Conservation (phyloP, 768 basidiomycete genomes). For the Amanita thiersii region DNA sequence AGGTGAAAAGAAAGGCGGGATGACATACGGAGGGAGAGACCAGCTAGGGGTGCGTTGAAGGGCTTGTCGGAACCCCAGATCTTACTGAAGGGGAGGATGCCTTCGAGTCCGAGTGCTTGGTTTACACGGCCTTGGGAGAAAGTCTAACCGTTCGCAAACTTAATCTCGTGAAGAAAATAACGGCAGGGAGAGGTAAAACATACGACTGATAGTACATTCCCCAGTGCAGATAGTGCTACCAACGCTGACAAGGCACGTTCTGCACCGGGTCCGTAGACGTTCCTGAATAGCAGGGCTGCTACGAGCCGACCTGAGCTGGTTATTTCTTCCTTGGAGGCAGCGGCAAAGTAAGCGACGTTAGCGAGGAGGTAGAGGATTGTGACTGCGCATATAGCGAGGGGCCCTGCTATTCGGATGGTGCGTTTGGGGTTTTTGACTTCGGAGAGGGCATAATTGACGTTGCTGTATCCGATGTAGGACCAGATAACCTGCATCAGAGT, state of each 20-base stretch:
- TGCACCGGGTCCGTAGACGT: conserved; percentile 49
- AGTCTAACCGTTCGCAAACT: conserved; percentile 15
- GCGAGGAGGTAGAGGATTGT: conserved; percentile 50
- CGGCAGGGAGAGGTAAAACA: conserved; percentile 6
- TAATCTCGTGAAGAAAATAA: conserved; percentile 26
- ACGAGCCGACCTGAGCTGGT: conserved; percentile 48
- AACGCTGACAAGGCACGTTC: conserved; percentile 26
- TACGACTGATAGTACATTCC: conserved; percentile 46
- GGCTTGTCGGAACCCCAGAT: conserved; percentile 58
- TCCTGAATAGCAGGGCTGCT: conserved; percentile 59
- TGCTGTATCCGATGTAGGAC: conserved; percentile 54
- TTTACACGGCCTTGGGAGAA: conserved; percentile 35
- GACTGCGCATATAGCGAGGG: conserved; percentile 47
- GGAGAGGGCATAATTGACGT: conserved; percentile 59
- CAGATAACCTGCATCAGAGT: conserved; percentile 41
- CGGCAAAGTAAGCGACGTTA: conserved; percentile 62
- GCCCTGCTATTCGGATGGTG: conserved; percentile 58
- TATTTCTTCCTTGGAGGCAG: conserved; percentile 61
- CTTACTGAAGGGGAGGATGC: conserved; percentile 49
- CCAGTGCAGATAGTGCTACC: conserved; percentile 51
- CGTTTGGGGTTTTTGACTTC: conserved; percentile 56
- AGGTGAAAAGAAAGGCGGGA: conserved; percentile 14
- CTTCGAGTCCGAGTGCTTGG: conserved; percentile 57
- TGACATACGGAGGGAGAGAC: conserved; percentile 47
- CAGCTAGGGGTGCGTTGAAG: conserved; percentile 50